These are phyloP conservation scores for Gnaphalium uliginosum DNA, from an alignment of 129 eudicot genomes.

Conservation along the genomic window DNA sequence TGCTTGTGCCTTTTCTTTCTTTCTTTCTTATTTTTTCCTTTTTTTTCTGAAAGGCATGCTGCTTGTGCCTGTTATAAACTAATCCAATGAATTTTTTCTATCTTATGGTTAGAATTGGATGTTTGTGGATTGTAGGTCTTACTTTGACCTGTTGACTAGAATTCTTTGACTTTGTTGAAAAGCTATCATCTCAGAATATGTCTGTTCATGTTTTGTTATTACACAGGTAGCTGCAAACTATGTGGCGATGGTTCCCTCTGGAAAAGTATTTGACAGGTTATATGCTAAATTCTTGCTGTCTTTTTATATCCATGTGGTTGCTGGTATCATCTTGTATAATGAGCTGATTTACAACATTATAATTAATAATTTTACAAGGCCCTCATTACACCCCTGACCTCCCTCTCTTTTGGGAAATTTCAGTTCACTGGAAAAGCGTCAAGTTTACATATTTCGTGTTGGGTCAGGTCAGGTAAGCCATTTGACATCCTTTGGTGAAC, in stretches of 20 bases:
- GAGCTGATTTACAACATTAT: background rate
- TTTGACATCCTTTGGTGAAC: conserved; percentile 15
- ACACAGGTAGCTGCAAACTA: conserved; percentile 92
- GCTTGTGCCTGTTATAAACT: background rate
- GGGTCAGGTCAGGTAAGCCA: conserved; percentile 95
- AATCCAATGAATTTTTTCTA: background rate
- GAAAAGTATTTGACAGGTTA: conserved; percentile 97
- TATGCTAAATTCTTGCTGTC: conserved; percentile 6
- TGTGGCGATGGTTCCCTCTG: conserved; percentile 99
- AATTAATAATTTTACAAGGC: background rate
- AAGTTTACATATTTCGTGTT: conserved; percentile 81
- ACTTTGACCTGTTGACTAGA: background rate
- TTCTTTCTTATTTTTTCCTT: background rate
- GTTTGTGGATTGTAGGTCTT: background rate
- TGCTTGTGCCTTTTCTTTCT: background rate
- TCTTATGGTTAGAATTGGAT: background rate
- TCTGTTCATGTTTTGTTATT: conserved; percentile 16
- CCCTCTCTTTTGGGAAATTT: conserved; percentile 16
- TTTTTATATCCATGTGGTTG: conserved; percentile 1
- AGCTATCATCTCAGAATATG: background rate
- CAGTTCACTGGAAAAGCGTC: conserved; percentile 92
- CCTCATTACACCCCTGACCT: background rate
- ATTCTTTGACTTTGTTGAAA: conserved; percentile 16
- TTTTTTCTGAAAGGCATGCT: background rate
- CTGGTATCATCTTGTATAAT: conserved; percentile 7